A percentile compares a stretch with the other conserved stretches of the same genome.
phyloP scores from a whole-genome alignment of 306 rosid genomes.

The Trichosanthes cucumerina region DNA sequence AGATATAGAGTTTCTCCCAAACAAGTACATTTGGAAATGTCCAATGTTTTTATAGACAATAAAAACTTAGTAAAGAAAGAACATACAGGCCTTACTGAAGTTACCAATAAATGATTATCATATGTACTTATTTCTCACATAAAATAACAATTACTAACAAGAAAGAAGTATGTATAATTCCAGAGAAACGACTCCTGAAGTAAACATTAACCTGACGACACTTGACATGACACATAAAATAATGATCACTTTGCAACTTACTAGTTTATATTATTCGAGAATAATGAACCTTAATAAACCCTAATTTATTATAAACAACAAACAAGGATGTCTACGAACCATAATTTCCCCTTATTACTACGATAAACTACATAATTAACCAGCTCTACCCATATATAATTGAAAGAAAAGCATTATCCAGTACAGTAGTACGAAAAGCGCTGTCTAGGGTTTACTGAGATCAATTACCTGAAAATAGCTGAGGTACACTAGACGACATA shows the following conservation, averaged over 20 bases:
- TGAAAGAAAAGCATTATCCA: background rate
- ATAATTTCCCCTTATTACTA: background rate
- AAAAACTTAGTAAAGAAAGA: background rate
- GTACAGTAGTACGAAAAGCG: background rate
- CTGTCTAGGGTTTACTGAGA: constrained; percentile 10
- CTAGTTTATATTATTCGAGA: background rate
- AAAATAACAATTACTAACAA: constrained; percentile 4
- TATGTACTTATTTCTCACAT: constrained; percentile 5
- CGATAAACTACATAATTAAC: background rate
- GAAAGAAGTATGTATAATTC: background rate
- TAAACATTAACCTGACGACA: background rate
- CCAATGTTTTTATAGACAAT: background rate
- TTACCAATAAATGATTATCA: background rate
- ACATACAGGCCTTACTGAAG: background rate
- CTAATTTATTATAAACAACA: constrained; percentile 4
- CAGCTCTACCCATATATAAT: background rate
- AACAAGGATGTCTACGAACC: background rate
- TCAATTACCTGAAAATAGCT: background rate
- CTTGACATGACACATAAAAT: constrained; percentile 2
- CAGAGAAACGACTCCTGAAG: background rate
- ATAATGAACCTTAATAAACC: constrained; percentile 4
- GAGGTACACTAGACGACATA: background rate
- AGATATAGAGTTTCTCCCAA: background rate
- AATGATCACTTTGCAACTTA: background rate
- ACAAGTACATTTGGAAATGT: background rate